Conservation (phyloP, 169 alveolate species). For the Amoebophrya sp. region DNA sequence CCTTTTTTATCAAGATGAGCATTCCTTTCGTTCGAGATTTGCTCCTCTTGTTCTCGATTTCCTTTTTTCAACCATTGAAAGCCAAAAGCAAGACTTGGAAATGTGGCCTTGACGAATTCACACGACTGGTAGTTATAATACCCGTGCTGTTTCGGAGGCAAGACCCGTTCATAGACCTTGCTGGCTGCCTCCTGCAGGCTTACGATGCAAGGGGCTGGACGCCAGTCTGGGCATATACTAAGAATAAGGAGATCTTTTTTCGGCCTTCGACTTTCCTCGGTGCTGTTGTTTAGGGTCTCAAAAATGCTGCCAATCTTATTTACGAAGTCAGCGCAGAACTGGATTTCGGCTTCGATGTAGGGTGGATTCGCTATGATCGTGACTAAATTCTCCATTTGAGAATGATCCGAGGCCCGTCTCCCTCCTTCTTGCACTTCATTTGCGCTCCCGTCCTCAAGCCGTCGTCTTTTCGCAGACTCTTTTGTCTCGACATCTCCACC, state of each 20-base stretch:
- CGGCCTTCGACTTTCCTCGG: background rate
- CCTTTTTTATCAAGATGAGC: too few species aligned
- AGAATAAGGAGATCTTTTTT: background rate
- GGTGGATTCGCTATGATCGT: conserved; percentile 26
- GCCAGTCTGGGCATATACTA: conserved; percentile 22
- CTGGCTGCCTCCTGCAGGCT: background rate
- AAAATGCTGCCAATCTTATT: too few species aligned
- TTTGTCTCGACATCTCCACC: background rate
- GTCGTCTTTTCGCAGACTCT: background rate
- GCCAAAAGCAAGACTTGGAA: background rate
- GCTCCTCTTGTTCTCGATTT: too few species aligned
- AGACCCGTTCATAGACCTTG: background rate
- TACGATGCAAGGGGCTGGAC: background rate
- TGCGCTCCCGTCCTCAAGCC: background rate
- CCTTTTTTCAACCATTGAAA: background rate
- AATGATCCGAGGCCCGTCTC: too few species aligned
- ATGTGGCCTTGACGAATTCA: background rate
- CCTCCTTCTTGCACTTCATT: too few species aligned
- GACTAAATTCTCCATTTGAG: background rate
- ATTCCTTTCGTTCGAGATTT: too few species aligned
- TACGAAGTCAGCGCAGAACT: background rate
- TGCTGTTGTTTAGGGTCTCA: background rate
- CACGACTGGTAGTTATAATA: conserved; percentile 26
- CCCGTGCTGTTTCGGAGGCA: background rate
- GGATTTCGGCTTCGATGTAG: conserved; percentile 23